Evolutionary conservation across 164 flowering plant genomes (phyloP).

Genomic region (Macadamia integrifolia): DNA sequence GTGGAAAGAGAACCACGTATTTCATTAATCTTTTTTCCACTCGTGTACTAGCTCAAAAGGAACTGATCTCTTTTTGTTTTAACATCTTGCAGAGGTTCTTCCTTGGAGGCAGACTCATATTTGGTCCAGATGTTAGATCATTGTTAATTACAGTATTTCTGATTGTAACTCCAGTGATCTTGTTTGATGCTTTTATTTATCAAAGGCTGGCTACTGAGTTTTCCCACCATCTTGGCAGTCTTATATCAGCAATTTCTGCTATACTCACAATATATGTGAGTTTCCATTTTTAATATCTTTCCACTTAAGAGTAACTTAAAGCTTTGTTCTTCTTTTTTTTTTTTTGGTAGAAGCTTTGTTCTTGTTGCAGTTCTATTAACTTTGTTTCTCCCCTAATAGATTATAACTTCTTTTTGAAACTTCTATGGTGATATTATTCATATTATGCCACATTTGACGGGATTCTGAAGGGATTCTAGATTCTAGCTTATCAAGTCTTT

Average conservation of each 20-base stretch:
- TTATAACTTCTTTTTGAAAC: too few species aligned
- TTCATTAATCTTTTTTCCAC: neutral
- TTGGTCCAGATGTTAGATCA: conserved; percentile 73
- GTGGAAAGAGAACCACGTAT: neutral
- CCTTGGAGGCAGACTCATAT: conserved; percentile 61
- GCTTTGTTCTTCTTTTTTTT: too few species aligned
- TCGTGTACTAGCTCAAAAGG: neutral
- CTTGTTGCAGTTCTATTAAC: neutral
- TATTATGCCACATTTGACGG: too few species aligned
- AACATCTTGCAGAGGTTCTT: conserved; percentile 53
- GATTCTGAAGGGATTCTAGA: too few species aligned
- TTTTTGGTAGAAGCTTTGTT: neutral
- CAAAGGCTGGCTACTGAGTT: conserved; percentile 36
- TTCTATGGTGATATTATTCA: too few species aligned
- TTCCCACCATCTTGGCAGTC: conserved; percentile 28
- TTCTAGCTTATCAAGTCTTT: too few species aligned
- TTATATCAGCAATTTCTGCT: conserved; percentile 32
- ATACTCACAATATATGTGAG: conserved; percentile 50
- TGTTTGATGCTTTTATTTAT: conserved; percentile 49
- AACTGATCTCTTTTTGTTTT: neutral
- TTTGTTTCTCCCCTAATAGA: neutral
- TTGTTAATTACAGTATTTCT: conserved; percentile 44
- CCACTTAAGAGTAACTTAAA: too few species aligned
- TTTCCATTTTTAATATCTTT: conserved; percentile 6
- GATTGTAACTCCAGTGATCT: conserved; percentile 43